Percentiles rank a stretch among this genome's conserved stretches.
phyloP scores from a whole-genome alignment of 139 green algal genomes.

The Chlamydomonas sp. region DNA sequence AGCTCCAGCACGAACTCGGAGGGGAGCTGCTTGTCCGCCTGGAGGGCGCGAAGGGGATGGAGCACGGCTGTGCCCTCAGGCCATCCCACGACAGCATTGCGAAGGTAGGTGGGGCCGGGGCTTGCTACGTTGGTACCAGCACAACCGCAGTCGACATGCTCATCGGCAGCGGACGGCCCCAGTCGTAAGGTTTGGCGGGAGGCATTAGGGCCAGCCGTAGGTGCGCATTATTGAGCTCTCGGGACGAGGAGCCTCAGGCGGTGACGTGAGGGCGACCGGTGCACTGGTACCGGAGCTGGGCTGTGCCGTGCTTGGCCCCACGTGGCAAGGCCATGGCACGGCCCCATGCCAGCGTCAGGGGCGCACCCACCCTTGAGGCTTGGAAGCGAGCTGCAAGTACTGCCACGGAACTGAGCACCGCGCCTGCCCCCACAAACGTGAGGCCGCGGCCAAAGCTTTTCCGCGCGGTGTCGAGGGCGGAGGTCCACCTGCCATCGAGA shows the following conservation, averaged over 20 bases:
- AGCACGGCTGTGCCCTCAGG: background rate
- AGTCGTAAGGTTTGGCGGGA: too few species aligned
- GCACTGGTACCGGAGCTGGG: background rate
- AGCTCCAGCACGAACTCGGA: conserved; percentile 63
- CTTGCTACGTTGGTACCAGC: too few species aligned
- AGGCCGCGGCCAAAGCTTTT: conserved; percentile 10
- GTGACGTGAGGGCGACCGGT: background rate
- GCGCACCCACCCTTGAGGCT: conserved; percentile 12
- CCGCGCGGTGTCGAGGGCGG: background rate
- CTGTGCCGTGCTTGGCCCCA: background rate
- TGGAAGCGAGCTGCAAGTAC: conserved; percentile 15
- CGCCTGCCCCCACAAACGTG: conserved; percentile 20
- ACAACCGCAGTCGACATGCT: too few species aligned
- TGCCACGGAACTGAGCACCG: conserved; percentile 10
- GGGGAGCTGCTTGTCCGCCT: conserved; percentile 54
- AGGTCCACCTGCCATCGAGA: background rate
- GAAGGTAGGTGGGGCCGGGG: background rate
- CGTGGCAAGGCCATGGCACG: too few species aligned
- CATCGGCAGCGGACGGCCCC: too few species aligned
- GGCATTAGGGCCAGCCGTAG: too few species aligned
- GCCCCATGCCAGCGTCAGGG: background rate
- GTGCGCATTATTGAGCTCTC: background rate
- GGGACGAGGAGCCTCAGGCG: background rate
- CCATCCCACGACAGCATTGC: background rate
- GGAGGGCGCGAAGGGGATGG: background rate